These are phyloP conservation scores for Mallotus nudiflorus DNA, from an alignment of 345 rosid species.

Conservation along the genomic window DNA sequence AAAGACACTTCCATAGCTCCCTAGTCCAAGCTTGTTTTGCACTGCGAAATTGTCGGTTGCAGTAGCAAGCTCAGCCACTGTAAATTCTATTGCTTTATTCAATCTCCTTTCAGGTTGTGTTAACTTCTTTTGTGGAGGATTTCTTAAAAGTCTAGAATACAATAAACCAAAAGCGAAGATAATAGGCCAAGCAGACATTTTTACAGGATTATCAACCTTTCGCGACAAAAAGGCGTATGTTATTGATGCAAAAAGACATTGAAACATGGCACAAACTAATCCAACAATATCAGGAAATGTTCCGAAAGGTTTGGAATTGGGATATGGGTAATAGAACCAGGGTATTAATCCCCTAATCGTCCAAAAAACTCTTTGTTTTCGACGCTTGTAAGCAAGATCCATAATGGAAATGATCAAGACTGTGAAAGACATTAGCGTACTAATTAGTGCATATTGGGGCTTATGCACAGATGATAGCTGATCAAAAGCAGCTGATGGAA, in stretches of 20 bases:
- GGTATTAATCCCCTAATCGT: not conserved
- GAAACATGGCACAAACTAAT: not conserved
- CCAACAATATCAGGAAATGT: too few species aligned
- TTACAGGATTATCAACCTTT: not conserved
- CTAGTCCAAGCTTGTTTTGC: slow-evolving; percentile 71
- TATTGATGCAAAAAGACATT: not conserved
- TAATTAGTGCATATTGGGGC: slow-evolving; percentile 2
- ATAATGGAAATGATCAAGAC: slow-evolving; percentile 8
- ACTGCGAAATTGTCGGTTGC: slow-evolving; percentile 49
- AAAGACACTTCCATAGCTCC: slow-evolving; percentile 83
- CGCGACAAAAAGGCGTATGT: not conserved
- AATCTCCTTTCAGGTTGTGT: not conserved
- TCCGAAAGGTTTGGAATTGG: slow-evolving; percentile 7
- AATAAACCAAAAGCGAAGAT: slow-evolving; percentile 3
- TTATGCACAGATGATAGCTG: too few species aligned
- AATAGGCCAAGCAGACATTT: not conserved
- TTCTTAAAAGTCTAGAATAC: not conserved
- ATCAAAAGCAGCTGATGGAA: too few species aligned
- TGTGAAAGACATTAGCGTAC: slow-evolving; percentile 13
- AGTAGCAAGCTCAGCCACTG: slow-evolving; percentile 56
- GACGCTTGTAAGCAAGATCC: slow-evolving; percentile 5
- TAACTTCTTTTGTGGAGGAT: not conserved
- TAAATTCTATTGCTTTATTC: slow-evolving; percentile 63
- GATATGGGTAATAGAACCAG: slow-evolving; percentile 7
- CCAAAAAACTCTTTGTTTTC: not conserved